phyloP scores from a whole-genome alignment of 768 basidiomycete genomes.

The Termitomyces sp. region DNA sequence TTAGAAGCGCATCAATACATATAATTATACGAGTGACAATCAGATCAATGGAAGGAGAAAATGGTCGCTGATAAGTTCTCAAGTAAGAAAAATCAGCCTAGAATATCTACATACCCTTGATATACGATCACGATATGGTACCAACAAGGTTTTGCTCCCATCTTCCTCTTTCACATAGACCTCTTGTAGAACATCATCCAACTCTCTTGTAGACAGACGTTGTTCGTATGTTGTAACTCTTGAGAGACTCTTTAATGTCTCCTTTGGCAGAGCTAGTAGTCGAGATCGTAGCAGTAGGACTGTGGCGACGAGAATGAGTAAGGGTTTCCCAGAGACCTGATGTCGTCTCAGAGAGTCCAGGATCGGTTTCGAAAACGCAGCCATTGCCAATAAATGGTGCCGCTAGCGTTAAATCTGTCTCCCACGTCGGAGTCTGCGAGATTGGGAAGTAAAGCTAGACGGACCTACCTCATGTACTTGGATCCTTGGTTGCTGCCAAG shows the following conservation, averaged over 20 bases:
- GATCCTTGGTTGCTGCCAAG: no score
- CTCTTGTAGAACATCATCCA: constrained; percentile 51
- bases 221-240: constrained; percentile 22
- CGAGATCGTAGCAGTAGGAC: constrained; percentile 53
- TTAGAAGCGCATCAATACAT: not conserved
- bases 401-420: not conserved
- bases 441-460: not conserved
- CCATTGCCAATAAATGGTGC: constrained; percentile 9
- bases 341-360: constrained; percentile 11
- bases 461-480: not conserved
- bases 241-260: constrained; percentile 28
- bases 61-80: not conserved
- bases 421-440: not conserved
- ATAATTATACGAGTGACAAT: not conserved
- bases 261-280: constrained; percentile 33
- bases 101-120: constrained; percentile 48
- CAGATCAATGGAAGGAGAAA: not conserved
- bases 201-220: constrained; percentile 37
- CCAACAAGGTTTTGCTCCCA: constrained; percentile 62
- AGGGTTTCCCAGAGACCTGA: constrained; percentile 21
- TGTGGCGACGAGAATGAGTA: constrained; percentile 43
- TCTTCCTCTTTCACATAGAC: constrained; percentile 60
- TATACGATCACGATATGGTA: constrained; percentile 62
- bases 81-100: not conserved
- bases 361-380: constrained; percentile 19